Evolutionary conservation across 305 asterid genomes (phyloP), one percentile per base, ranked within the genome.

Genomic region (Fraxinus albicans): DNA sequence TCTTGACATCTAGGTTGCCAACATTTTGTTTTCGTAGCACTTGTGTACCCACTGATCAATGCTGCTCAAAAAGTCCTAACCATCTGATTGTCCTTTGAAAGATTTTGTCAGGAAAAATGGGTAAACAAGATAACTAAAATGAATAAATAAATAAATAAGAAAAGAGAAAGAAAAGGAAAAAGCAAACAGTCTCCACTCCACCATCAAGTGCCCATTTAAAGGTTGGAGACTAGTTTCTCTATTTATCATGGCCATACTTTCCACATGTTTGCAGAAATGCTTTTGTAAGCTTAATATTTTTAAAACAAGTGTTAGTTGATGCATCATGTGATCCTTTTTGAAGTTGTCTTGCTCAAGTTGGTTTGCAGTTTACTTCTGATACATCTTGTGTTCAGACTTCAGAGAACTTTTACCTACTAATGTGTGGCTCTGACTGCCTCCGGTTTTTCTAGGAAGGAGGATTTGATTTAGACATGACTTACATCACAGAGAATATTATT

Each of bases 391-490:
- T 74, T 77, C 34, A 15, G 63, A 53, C 63, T 53, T 53, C 63
- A 17, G 67, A 73, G 42, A 12, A 8, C 69, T 58, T 63, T 17
- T 33, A 10, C 31, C 75, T 69, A 58, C 33, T 79, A 80, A 7
- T 15, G 42, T 67, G 63, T 84, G 76, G 13, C 78, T 86, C 83
- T 77, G 78, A 83, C 29, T 40, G 19, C 44, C 53, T 81, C 77
- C 84, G 34, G 84, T 78, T 72, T 50, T 76, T 80, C 29, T 79
- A 97, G 99, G 99, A 97, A 85, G 99, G 98, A 85, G 99, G 98
- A 86, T 97, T 97, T 86, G 98, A 97, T 89, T 91, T 97, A 70
- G 99, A 97, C 87, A 93, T 97, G 98, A 95, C 99, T 76, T 97
- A 97, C 90, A 93, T 97, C 91, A 97, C 98, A 17, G 98, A 97